Evolutionary conservation across 2,329 filamentous ascomycete species (phyloP).

Genomic region (Cercospora berteroae): DNA sequence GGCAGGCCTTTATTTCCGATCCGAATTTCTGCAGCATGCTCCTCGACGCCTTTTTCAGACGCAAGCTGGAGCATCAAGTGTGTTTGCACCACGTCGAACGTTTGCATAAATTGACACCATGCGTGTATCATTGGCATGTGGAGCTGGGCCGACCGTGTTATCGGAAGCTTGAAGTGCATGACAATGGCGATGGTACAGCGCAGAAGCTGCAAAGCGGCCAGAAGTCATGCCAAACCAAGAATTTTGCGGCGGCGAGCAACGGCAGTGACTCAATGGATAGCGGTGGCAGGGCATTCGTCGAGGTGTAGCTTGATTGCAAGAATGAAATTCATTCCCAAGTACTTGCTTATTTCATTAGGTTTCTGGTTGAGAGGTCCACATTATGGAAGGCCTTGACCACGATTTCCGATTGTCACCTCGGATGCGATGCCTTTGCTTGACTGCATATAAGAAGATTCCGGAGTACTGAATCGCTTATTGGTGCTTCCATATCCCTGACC

Average conservation of each 20-base stretch:
- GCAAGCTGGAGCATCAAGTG: slow-evolving; percentile 2
- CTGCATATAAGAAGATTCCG: not conserved
- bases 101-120: not conserved
- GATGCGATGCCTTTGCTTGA: not conserved
- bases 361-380: not conserved
- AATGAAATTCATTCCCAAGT: not conserved
- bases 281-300: not conserved
- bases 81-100: not conserved
- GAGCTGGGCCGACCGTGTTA: not conserved
- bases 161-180: not conserved
- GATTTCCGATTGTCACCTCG: not conserved
- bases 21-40: not conserved
- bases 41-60: not conserved
- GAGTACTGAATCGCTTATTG: not conserved
- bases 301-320: not conserved
- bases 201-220: not conserved
- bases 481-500: not conserved
- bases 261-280: not conserved
- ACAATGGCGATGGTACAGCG: not conserved
- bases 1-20: not conserved
- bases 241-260: not conserved
- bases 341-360: not conserved
- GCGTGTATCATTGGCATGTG: slow-evolving; percentile 3
- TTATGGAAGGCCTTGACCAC: not conserved
- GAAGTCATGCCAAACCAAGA: not conserved